These are phyloP conservation scores for Backusella liffmaniae DNA, from an alignment of 192 early-diverging fungal genomes.

Conservation along the genomic window DNA sequence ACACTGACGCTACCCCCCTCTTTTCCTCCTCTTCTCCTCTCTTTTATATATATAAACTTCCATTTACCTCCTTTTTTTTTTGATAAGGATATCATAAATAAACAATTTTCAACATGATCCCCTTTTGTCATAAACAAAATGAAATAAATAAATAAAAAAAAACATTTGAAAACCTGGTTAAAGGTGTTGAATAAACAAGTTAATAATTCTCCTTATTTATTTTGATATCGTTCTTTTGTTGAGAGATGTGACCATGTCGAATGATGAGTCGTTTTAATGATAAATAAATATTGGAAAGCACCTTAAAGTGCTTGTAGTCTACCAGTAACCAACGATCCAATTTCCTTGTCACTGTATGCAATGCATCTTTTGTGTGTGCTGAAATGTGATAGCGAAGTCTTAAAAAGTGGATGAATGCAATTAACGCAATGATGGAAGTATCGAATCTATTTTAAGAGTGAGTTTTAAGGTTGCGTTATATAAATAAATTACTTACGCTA, in stretches of 20 bases:
- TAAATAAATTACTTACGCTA: conserved; percentile 31
- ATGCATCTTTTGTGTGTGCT: conserved; percentile 42
- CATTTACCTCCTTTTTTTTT: neutral
- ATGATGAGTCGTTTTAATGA: neutral
- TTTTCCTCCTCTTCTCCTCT: neutral
- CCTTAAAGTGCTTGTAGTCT: neutral
- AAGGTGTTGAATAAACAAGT: no score
- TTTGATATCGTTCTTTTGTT: neutral
- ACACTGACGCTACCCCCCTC: neutral
- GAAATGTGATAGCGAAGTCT: conserved; percentile 66
- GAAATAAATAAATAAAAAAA: neutral
- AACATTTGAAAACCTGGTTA: neutral
- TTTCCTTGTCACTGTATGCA: conserved; percentile 34
- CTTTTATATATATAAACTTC: neutral
- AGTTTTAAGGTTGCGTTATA: no score
- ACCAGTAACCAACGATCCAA: conserved; percentile 33
- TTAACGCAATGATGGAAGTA: conserved; percentile 32
- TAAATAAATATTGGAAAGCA: conserved; percentile 1
- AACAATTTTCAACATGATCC: neutral
- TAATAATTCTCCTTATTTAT: neutral
- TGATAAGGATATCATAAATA: neutral
- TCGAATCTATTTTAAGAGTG: conserved; percentile 20
- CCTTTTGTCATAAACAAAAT: neutral
- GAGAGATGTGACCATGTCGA: neutral
- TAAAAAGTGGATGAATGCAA: conserved; percentile 70